These are phyloP conservation scores for Takashimella koratensis DNA, from an alignment of 1,284 basidiomycete species.

Conservation along the genomic window DNA sequence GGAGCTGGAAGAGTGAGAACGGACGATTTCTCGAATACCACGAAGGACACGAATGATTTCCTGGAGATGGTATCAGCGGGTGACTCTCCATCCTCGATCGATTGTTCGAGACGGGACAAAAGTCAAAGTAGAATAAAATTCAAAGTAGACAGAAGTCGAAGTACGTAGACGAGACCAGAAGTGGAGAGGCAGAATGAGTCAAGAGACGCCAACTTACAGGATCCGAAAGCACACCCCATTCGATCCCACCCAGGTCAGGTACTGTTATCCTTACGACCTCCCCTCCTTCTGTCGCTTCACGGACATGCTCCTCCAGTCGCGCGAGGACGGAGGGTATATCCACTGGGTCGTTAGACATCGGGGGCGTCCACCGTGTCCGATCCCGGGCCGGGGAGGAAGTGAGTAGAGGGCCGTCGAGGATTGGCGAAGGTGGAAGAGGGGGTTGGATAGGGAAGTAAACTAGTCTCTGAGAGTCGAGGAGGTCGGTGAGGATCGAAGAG, in stretches of 20 bases:
- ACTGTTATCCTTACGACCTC: conserved; percentile 55
- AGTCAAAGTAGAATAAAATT: neutral
- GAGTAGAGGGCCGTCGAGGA: too few species aligned
- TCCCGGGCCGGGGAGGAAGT: too few species aligned
- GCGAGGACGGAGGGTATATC: neutral
- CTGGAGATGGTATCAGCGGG: too few species aligned
- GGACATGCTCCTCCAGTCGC: neutral
- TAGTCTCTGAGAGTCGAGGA: conserved; percentile 18
- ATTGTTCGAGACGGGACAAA: neutral
- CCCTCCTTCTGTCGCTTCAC: neutral
- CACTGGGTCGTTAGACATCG: neutral
- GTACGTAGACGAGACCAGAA: too few species aligned
- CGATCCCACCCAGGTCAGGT: conserved; percentile 63
- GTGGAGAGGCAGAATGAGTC: too few species aligned
- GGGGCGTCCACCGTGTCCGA: neutral
- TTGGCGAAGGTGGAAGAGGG: neutral
- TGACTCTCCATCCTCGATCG: too few species aligned
- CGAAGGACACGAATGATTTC: conserved; percentile 67
- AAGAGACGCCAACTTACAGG: too few species aligned
- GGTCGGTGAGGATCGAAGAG: conserved; percentile 10
- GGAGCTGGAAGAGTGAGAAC: conserved; percentile 54
- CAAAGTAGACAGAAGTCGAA: too few species aligned
- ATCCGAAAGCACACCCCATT: conserved; percentile 63
- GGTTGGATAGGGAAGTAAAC: conserved; percentile 17
- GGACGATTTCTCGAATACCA: conserved; percentile 61